Evolutionary conservation across 371 early-diverging fungal species (phyloP).

Genomic region (Dichotomocladium elegans): DNA sequence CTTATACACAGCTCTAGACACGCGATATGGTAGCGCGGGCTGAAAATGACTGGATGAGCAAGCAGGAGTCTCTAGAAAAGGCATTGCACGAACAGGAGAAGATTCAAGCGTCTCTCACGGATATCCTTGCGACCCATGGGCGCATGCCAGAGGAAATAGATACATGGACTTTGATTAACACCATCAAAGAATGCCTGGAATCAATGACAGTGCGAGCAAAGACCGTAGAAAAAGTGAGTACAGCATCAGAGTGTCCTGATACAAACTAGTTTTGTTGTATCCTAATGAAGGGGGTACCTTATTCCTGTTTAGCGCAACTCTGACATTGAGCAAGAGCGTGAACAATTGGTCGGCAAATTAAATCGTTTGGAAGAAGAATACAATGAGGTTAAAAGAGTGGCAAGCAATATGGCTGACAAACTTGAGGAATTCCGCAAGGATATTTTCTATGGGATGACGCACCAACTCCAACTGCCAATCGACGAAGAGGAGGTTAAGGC

Average conservation of each 20-base stretch:
- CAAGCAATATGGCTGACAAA: slow-evolving; percentile 35
- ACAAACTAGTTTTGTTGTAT: background rate
- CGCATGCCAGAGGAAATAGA: slow-evolving; percentile 1
- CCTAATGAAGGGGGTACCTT: background rate
- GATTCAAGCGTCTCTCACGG: background rate
- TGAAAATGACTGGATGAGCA: slow-evolving; percentile 48
- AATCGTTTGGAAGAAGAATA: slow-evolving; percentile 22
- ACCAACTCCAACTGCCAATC: slow-evolving; percentile 39
- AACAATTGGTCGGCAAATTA: slow-evolving; percentile 13
- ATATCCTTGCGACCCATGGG: background rate
- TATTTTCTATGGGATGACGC: slow-evolving; percentile 30
- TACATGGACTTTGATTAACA: slow-evolving; percentile 1
- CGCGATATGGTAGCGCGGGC: slow-evolving; percentile 47
- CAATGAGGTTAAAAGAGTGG: slow-evolving; percentile 21
- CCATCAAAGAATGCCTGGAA: slow-evolving; percentile 2
- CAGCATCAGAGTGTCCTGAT: no score
- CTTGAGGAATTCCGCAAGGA: slow-evolving; percentile 32
- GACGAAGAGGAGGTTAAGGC: slow-evolving; percentile 34
- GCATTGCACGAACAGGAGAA: background rate
- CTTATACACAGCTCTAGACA: slow-evolving; percentile 14
- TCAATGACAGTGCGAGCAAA: background rate
- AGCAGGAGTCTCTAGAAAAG: slow-evolving; percentile 26
- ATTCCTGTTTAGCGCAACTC: slow-evolving; percentile 1
- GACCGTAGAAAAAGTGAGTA: background rate
- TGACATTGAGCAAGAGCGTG: slow-evolving; percentile 12